Evolutionary conservation across 768 basidiomycete genomes (phyloP), one percentile per base, ranked within the genome.

Genomic region (Termitomyces sp.): DNA sequence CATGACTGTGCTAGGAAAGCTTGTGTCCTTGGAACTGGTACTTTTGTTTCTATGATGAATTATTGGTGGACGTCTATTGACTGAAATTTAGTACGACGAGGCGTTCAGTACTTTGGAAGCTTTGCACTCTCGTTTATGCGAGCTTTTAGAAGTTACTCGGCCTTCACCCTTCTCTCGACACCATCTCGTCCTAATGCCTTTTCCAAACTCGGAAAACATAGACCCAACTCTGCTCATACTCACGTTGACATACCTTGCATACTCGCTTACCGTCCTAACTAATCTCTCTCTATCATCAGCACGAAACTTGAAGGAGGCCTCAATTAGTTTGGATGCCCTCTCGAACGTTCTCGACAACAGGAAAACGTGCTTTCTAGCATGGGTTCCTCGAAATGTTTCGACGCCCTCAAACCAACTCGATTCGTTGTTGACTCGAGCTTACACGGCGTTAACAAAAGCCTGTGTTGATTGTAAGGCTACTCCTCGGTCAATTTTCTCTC

Each of bases 1-100:
- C 1, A 78, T 78, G 51, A 85, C 85, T 57, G 71, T 92, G 5
- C 66, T 84, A 6, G 86, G 82, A 8, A 91, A 90, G 68, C 69
- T 92, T 2, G 74, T 90, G 26, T 64, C 77, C 24, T 66, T 92
- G 50, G 87, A 90, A 62, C 73, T 90, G 83, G 91, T 92, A 65
- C 53, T 90, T 77, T 26, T 31, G 22, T 28, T 33, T 22, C 26
- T 16, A 36, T 6, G 18, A 37, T 7, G n/a, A 22, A 20, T 22
- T 3, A 15, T n/a, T n/a, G n/a, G 55, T 36, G 20, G 42, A 33
- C 22, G 20, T 50, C 12, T 31, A 37, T 33, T 62, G 22, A 55
- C 28, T 48, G 28, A 37, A 18, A 12, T 29, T 42, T 36, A 91
- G 90, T 80, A 78, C 63, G 80, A 85, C 29, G 66, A 72, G 29